These are phyloP conservation scores for Aegilops bicornis DNA, from an alignment of 176 grass and related monocot genomes.

Conservation along the genomic window DNA sequence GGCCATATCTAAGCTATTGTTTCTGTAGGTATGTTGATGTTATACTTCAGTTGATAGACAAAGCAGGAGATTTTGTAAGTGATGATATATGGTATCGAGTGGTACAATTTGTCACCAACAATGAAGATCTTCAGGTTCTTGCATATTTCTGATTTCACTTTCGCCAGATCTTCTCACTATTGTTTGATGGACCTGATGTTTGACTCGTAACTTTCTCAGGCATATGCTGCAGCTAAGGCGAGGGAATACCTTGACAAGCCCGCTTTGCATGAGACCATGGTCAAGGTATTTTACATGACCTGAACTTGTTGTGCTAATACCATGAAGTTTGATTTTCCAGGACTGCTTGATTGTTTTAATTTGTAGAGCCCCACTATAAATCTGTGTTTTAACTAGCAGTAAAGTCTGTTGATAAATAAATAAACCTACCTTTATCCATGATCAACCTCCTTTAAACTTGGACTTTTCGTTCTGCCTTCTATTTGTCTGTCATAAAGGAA, in stretches of 20 bases:
- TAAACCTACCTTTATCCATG: background rate
- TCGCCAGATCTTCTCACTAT: background rate
- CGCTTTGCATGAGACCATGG: constrained; percentile 99
- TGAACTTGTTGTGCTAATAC: constrained; percentile 1
- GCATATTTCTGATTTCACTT: constrained; percentile 37
- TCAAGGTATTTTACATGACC: constrained; percentile 72
- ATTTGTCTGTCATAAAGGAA: constrained; percentile 8
- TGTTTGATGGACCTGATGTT: constrained; percentile 23
- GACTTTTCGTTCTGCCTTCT: constrained; percentile 18
- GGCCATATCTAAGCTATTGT: background rate
- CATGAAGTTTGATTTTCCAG: background rate
- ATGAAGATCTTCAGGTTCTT: constrained; percentile 94
- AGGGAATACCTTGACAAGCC: constrained; percentile 98
- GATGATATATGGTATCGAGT: constrained; percentile 99
- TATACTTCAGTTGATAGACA: constrained; percentile 99
- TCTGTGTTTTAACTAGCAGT: background rate
- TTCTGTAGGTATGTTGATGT: constrained; percentile 97
- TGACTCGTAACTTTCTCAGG: constrained; percentile 51
- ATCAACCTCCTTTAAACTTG: constrained; percentile 11
- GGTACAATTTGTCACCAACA: constrained; percentile 99
- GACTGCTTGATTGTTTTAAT: background rate
- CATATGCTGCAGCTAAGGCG: constrained; percentile 93
- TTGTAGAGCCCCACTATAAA: background rate
- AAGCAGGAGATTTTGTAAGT: constrained; percentile 99
- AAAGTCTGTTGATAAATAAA: constrained; percentile 5